A percentile compares a stretch with the other conserved stretches of the same genome.
Evolutionary conservation across 2,329 filamentous ascomycete genomes (phyloP).

Genomic region (Periconia sp.): DNA sequence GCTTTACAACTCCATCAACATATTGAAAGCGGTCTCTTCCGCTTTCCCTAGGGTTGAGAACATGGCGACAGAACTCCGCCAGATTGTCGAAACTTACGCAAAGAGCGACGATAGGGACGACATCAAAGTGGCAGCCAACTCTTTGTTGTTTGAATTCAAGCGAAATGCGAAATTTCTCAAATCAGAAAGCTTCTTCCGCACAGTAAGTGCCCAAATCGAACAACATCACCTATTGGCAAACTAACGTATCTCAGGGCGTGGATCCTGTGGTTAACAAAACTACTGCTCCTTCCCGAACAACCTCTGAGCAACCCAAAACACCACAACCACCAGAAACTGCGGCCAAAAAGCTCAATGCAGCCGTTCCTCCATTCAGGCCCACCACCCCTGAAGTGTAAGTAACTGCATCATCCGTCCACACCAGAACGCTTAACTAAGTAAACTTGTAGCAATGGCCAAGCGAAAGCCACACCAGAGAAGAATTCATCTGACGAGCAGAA

Average conservation of each 20-base stretch:
- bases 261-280: constrained; percentile 14
- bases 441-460: neutral
- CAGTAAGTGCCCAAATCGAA: constrained; percentile 46
- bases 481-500: constrained; percentile 14
- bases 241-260: constrained; percentile 21
- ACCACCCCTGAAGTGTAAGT: constrained; percentile 31
- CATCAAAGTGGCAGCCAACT: constrained; percentile 72
- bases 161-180: constrained; percentile 70
- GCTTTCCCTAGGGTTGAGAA: constrained; percentile 88
- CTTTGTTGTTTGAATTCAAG: constrained; percentile 69
- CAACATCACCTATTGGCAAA: constrained; percentile 1
- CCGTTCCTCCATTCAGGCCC: constrained; percentile 67
- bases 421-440: constrained; percentile 1
- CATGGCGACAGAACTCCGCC: constrained; percentile 72
- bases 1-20: constrained; percentile 90
- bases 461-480: constrained; percentile 20
- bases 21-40: constrained; percentile 78
- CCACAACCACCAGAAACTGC: constrained; percentile 46
- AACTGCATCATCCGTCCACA: neutral
- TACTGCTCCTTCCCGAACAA: constrained; percentile 15
- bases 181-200: constrained; percentile 72
- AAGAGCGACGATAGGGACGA: constrained; percentile 66
- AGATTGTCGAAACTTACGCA: constrained; percentile 64
- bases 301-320: constrained; percentile 40
- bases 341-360: constrained; percentile 52